Conservation (phyloP, 1,284 basidiomycete species). For the Taiwanofungus camphoratus region DNA sequence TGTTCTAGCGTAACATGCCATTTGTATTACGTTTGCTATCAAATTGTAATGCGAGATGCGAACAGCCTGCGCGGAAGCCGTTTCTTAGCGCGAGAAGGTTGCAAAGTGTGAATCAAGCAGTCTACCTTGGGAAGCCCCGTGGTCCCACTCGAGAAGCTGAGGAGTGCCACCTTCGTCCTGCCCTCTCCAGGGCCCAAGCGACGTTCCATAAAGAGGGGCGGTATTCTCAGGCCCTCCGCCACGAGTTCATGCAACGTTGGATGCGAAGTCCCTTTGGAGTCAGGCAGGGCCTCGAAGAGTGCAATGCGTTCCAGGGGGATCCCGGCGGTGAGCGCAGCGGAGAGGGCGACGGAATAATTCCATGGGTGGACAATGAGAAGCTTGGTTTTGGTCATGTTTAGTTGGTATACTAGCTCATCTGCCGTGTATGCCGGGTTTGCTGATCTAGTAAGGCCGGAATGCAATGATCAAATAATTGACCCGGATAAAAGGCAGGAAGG, state of each 20-base stretch:
- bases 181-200: conserved; percentile 55
- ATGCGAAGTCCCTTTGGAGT: too few species aligned
- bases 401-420: conserved; percentile 62
- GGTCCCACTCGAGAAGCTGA: conserved; percentile 76
- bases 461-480: conserved; percentile 3
- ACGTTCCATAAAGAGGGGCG: conserved; percentile 39
- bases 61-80: conserved; percentile 64
- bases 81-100: too few species aligned
- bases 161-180: conserved; percentile 62
- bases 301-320: conserved; percentile 52
- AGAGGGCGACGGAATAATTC: conserved; percentile 41
- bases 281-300: conserved; percentile 35
- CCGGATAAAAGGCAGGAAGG: conserved; percentile 3
- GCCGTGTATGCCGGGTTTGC: conserved; percentile 67
- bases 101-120: too few species aligned
- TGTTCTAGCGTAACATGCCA: conserved; percentile 38
- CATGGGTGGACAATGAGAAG: conserved; percentile 56
- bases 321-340: conserved; percentile 45
- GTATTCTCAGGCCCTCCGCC: conserved; percentile 38
- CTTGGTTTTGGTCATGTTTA: conserved; percentile 48
- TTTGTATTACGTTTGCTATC: conserved; percentile 64
- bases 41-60: conserved; percentile 64
- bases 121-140: conserved; percentile 73
- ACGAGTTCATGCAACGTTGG: conserved; percentile 49
- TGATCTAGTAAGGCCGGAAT: conserved; percentile 32